Base-by-base conservation (phyloP, 1,284 basidiomycete species). In the Irpex lacteus region DNA sequence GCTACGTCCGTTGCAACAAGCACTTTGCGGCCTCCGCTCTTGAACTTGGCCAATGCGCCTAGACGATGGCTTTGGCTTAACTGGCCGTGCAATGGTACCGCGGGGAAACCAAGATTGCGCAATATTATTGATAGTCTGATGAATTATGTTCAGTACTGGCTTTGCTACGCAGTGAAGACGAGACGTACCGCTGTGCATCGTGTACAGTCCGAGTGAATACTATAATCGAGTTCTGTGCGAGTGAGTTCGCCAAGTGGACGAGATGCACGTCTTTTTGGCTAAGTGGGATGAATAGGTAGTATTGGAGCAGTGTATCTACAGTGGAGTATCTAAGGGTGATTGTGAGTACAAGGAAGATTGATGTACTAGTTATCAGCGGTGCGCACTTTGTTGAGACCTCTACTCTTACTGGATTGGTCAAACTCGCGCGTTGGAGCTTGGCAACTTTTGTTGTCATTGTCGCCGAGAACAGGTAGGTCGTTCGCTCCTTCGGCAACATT, bases 381-480 rank as follows among this genome's bases (percentile, higher is more conserved):
- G 77, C 90, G 70, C 73, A 95, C 93, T 98, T 98, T 71, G 92
- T 87, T 47, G 90, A 94, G 1, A 98, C 95, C 77, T 99, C 96
- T 5, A 99, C 90, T 68, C 94, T 86, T n/a, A 98, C 88, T 5
- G 98, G 98, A 74, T 98, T 98, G 60, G 88, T 87, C 71, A 99
- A 82, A 81, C 93, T 95, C n/a, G 98, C 97, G 62, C 98, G 82
- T 76, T 99, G 97, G 6, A 99, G 82, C 77, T 99, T 98, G 26
- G 95, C 96, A 8, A 99, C 96, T 78, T 98, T 99, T 21, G 95
- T 98, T 2, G 97, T 98, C 96, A 99, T 99, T n/a, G 98, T 99
- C 0, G 98, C 98, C 13, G 96, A 98, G 82, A 98, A 99, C 1
- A 99, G 85, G 76, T 96, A 98, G 0, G 98, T 99, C 40, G 91